phyloP scores from a whole-genome alignment of 495 filamentous ascomycete species.

The Lepidopterella palustris region DNA sequence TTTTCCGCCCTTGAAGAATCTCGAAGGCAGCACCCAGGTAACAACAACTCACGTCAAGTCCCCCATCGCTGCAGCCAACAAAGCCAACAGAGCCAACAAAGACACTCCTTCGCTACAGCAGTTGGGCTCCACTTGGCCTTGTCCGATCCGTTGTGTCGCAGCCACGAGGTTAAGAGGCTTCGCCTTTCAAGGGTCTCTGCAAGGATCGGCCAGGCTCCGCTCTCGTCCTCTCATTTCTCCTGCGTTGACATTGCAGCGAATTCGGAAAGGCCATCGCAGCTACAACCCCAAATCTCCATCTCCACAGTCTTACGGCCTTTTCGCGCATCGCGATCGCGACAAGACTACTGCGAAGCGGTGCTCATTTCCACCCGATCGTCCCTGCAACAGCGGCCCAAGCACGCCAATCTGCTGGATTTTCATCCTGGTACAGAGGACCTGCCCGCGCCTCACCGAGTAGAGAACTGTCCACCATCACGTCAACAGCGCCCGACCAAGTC shows the following conservation, averaged over 20 bases:
- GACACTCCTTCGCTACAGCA: not conserved
- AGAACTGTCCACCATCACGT: not conserved
- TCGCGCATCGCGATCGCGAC: not conserved
- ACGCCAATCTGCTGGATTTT: constrained; percentile 8
- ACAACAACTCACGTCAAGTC: not conserved
- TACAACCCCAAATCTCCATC: not conserved
- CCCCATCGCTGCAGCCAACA: too few species aligned
- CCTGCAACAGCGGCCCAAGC: constrained; percentile 9
- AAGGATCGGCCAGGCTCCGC: constrained; percentile 1
- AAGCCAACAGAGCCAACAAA: too few species aligned
- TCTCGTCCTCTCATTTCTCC: constrained; percentile 1
- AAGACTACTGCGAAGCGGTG: not conserved
- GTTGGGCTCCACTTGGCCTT: not conserved
- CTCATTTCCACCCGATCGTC: constrained; percentile 4
- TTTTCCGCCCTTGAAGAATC: too few species aligned
- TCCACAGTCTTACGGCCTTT: not conserved
- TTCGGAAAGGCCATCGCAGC: not conserved
- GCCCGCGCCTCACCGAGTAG: not conserved
- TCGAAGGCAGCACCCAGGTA: too few species aligned
- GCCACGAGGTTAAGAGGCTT: not conserved
- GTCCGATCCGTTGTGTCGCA: not conserved
- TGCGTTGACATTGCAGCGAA: not conserved
- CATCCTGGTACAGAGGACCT: not conserved
- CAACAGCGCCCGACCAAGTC: not conserved
- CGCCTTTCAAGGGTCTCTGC: constrained; percentile 4